Evolutionary conservation across 768 basidiomycete genomes (phyloP).

Genomic region (Amanita rimosa): DNA sequence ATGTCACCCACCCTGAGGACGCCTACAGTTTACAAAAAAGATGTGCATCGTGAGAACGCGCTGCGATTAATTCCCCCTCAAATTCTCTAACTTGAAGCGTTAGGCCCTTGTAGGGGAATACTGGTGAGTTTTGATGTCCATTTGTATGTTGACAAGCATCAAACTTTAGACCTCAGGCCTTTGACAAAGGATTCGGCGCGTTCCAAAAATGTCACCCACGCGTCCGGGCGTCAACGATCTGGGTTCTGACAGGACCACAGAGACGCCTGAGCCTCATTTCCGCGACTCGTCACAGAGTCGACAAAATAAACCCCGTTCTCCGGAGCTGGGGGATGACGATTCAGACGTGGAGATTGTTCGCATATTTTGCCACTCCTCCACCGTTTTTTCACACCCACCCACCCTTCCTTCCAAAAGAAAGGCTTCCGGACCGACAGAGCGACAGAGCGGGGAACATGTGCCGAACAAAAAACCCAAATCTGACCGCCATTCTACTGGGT

Average conservation of each 20-base stretch:
- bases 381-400: neutral
- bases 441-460: neutral
- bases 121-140: neutral
- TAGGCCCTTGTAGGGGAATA: neutral
- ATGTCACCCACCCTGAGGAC: neutral
- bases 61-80: neutral
- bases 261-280: neutral
- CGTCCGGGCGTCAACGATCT: neutral
- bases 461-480: neutral
- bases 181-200: no score
- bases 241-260: constrained; percentile 2
- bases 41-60: neutral
- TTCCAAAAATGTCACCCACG: neutral
- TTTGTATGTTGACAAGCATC: neutral
- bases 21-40: neutral
- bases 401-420: constrained; percentile 2
- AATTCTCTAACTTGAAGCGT: neutral
- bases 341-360: neutral
- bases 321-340: neutral
- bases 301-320: neutral
- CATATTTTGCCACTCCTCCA: neutral
- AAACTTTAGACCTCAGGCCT: neutral
- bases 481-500: neutral
- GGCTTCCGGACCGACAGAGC: neutral
- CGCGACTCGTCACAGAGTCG: neutral